Evolutionary conservation across 768 basidiomycete species (phyloP).

Genomic region (Xerocomellus amylosporus): DNA sequence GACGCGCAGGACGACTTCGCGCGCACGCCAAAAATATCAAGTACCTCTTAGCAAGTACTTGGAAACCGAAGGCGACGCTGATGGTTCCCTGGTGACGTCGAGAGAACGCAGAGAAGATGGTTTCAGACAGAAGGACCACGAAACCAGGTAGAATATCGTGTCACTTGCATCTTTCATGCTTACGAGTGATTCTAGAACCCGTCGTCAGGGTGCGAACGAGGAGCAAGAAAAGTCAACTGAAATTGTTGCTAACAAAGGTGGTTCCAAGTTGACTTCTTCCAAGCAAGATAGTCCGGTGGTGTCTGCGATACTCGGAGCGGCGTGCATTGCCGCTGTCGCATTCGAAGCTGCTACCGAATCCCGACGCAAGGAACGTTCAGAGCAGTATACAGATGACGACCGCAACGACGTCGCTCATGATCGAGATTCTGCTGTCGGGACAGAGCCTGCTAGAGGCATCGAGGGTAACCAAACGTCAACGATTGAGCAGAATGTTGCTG

Average conservation of each 20-base stretch:
- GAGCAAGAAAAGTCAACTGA: neutral
- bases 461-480: neutral
- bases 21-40: conserved; percentile 5
- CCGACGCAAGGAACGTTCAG: neutral
- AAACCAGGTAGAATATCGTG: neutral
- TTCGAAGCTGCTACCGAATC: conserved; percentile 9
- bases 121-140: neutral
- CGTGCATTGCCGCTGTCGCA: conserved; percentile 9
- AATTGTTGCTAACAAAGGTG: neutral
- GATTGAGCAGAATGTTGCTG: neutral
- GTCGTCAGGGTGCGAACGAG: neutral
- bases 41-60: conserved; percentile 20
- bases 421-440: neutral
- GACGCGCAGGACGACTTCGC: neutral
- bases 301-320: conserved; percentile 12
- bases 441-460: neutral
- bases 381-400: neutral
- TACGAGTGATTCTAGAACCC: neutral
- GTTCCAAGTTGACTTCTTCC: neutral
- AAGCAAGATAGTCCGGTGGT: conserved; percentile 9
- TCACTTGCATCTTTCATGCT: neutral
- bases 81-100: neutral
- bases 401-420: neutral
- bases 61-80: neutral
- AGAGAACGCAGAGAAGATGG: neutral